Conservation (phyloP, 208 protist species). For the Wallacemonas sp. region DNA sequence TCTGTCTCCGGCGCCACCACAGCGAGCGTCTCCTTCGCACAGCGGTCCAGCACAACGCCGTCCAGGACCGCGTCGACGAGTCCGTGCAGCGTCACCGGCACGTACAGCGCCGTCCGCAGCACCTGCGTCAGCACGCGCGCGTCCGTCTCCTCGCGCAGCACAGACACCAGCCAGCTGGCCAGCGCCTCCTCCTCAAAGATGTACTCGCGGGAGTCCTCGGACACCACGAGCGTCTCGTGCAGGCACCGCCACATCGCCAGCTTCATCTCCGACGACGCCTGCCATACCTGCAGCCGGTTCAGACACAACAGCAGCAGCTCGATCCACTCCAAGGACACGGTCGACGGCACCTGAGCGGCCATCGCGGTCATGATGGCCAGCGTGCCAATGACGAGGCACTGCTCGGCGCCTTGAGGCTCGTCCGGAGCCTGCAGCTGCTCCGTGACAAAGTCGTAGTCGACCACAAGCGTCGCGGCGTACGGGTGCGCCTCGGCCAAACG, state of each 20-base stretch:
- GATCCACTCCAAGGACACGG: constrained; percentile 86
- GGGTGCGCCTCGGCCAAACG: constrained; percentile 45
- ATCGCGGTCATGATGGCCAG: constrained; percentile 71
- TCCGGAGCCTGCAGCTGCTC: constrained; percentile 24
- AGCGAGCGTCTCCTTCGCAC: background rate
- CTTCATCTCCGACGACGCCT: constrained; percentile 21
- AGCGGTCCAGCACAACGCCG: background rate
- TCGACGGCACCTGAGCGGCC: constrained; percentile 35
- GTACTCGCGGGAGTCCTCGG: constrained; percentile 60
- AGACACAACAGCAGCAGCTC: constrained; percentile 42
- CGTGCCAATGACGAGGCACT: constrained; percentile 47
- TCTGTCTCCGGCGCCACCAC: background rate
- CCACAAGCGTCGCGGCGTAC: constrained; percentile 49
- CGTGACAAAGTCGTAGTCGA: constrained; percentile 74
- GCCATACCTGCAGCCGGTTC: constrained; percentile 16
- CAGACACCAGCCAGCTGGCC: background rate
- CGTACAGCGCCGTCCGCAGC: background rate
- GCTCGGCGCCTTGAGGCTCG: constrained; percentile 19
- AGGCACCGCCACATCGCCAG: constrained; percentile 47
- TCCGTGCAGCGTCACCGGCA: background rate
- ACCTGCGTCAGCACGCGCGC: background rate
- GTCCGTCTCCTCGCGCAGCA: background rate
- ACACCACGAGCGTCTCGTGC: constrained; percentile 38
- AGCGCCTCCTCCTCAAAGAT: constrained; percentile 45
- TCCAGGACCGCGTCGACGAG: background rate